Evolutionary conservation across 257 asterid genomes (phyloP).

Genomic region (Leptodermis oblonga): DNA sequence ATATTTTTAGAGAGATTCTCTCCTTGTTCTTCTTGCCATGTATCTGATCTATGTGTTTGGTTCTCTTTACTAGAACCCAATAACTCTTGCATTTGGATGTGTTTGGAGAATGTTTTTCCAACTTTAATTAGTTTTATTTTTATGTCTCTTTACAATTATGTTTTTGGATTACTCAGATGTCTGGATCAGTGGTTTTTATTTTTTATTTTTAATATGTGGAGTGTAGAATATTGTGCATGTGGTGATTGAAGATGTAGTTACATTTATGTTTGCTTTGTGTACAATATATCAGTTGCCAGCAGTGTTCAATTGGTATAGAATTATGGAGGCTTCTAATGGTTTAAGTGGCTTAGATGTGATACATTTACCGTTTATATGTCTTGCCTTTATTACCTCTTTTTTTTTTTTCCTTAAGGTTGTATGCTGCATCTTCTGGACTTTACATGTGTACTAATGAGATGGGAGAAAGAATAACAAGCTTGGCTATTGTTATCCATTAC

Average conservation of each 20-base stretch:
- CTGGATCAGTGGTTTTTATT: not conserved
- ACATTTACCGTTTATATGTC: not conserved
- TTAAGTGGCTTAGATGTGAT: not conserved
- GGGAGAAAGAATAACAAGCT: not conserved
- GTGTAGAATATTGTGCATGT: not conserved
- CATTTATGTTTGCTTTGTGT: not conserved
- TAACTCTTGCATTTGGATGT: not conserved
- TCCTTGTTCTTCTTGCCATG: not conserved
- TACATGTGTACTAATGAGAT: constrained; percentile 3
- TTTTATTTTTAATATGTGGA: not conserved
- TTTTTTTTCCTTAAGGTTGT: not conserved
- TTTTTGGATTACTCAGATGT: not conserved
- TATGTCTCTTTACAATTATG: not conserved
- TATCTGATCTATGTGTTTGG: not conserved
- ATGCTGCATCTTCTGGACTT: not conserved
- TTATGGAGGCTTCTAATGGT: constrained; percentile 1
- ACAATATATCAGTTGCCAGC: not conserved
- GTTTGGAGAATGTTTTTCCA: not conserved
- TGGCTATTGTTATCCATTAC: constrained; percentile 21
- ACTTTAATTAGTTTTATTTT: not conserved
- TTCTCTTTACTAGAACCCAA: not conserved
- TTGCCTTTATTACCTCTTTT: not conserved
- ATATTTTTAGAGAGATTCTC: no score
- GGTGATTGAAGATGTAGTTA: not conserved
- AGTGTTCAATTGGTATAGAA: not conserved